Base-by-base conservation (phyloP, 2,329 filamentous ascomycete species). In the Colletotrichum siamense region DNA sequence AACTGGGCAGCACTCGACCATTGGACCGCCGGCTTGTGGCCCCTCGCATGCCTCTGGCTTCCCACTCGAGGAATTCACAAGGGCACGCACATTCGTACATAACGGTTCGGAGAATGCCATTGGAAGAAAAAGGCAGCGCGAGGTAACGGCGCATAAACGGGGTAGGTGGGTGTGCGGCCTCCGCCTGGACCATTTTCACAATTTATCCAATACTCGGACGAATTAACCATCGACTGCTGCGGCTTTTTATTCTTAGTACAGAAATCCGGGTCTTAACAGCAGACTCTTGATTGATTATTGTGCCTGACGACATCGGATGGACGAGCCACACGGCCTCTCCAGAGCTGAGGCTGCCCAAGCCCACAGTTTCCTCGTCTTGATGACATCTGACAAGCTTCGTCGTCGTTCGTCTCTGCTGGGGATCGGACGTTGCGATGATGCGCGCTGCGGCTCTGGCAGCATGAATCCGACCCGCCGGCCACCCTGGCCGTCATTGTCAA, bases 231-330 rank as follows among this genome's bases (percentile, higher is more conserved):
- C 52, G 44, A 64, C 32, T n/a, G 57, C 64, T 65, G 57, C 32
- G 57, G 70, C 30, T 36, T 76, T 57, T 76, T 69, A 73, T 76
- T 76, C 64, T 76, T 76, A 61, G 73, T 32, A 63, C 59, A 63
- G 59, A 75, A 76, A 68, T 65, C 61, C 18, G 55, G 55, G 64
- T 34, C 65, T 55, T 49, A 64, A 22, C n/a, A 52, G 44, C 44
- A 52, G 6, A 52, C 44, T 34, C 59, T 55, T 49, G 64, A 24
- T 22, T 62, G 55, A 65, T 65, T 65, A 34, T 76, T 52, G 64
- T 76, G 49, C 64, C 73, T 76, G 70, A 76, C 57, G 73, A 76
- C 64, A 69, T 76, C 64, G 34, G 70, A 69, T 52, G 64, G 63
- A 64, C 13, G 32, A 65, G 70, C 70, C 70, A 76, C 70, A 68